Evolutionary conservation across 768 basidiomycete genomes (phyloP).

Genomic region (Rhodotorula diobovata): DNA sequence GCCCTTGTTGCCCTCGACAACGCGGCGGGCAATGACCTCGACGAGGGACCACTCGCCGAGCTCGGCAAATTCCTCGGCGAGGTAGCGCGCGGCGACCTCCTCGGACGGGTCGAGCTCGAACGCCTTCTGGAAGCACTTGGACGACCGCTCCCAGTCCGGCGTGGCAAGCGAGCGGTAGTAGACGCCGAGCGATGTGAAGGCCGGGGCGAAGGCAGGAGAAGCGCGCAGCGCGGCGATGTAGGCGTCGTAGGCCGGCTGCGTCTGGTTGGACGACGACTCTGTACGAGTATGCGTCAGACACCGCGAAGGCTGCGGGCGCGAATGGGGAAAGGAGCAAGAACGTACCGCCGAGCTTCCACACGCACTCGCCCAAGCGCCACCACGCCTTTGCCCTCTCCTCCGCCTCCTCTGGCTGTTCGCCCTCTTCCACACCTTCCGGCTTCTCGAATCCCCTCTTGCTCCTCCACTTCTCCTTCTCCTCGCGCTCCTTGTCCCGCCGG

Average conservation of each 20-base stretch:
- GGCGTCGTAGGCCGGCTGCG: constrained; percentile 65
- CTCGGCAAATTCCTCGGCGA: constrained; percentile 85
- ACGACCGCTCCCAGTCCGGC: constrained; percentile 74
- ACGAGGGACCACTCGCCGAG: constrained; percentile 94
- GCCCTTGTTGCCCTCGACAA: constrained; percentile 90
- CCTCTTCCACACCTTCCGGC: constrained; percentile 53
- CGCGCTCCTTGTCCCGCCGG: constrained; percentile 28
- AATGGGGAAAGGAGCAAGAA: neutral
- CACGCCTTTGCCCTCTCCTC: constrained; percentile 70
- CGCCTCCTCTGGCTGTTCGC: constrained; percentile 55
- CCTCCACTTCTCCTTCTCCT: constrained; percentile 31
- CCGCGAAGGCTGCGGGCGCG: too few species aligned
- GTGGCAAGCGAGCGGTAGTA: constrained; percentile 75
- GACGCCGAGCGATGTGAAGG: constrained; percentile 87
- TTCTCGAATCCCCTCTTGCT: constrained; percentile 47
- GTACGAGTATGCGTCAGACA: neutral
- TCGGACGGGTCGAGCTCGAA: constrained; percentile 93
- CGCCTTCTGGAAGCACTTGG: constrained; percentile 95
- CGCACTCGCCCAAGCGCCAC: constrained; percentile 76
- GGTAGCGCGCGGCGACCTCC: constrained; percentile 70
- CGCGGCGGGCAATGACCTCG: constrained; percentile 83
- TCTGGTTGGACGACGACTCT: constrained; percentile 51
- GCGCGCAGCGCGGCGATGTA: constrained; percentile 77
- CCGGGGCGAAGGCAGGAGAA: constrained; percentile 71
- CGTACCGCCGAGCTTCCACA: constrained; percentile 69